phyloP scores from a whole-genome alignment of 352 stramenopile genomes.

The Globisporangium radiosum region DNA sequence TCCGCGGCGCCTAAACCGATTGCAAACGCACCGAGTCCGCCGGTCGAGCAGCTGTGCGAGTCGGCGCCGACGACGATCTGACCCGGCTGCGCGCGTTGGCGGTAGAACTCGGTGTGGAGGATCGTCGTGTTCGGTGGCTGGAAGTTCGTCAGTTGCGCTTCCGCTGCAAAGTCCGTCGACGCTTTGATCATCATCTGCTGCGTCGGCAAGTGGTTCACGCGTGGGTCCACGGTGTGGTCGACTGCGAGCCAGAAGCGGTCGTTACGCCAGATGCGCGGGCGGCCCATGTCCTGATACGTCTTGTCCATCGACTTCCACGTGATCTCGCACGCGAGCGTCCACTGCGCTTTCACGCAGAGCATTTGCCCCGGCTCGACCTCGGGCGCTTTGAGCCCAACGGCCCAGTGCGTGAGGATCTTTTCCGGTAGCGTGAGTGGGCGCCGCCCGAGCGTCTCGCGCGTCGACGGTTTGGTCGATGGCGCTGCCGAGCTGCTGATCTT shows the following conservation, averaged over 20 bases:
- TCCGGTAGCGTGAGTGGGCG: constrained; percentile 35
- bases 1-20: constrained; percentile 72
- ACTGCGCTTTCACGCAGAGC: constrained; percentile 81
- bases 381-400: constrained; percentile 58
- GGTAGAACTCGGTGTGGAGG: constrained; percentile 85
- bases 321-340: constrained; percentile 82
- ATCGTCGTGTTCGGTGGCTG: constrained; percentile 84
- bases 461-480: not conserved
- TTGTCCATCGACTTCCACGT: constrained; percentile 90
- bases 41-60: constrained; percentile 73
- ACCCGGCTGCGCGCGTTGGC: constrained; percentile 72
- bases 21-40: constrained; percentile 71
- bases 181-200: constrained; percentile 88
- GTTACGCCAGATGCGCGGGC: constrained; percentile 76
- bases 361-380: constrained; percentile 65
- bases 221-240: constrained; percentile 80
- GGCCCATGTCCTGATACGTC: constrained; percentile 82
- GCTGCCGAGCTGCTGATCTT: constrained; percentile 7
- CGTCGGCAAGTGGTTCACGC: constrained; percentile 72
- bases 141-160: constrained; percentile 76
- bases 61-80: constrained; percentile 82
- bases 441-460: constrained; percentile 16
- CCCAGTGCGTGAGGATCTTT: constrained; percentile 78
- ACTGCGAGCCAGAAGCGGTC: constrained; percentile 85
- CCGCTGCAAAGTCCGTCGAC: constrained; percentile 74